These are phyloP conservation scores for Spironucleus salmonicida DNA, from an alignment of 208 protist species.

Conservation along the genomic window DNA sequence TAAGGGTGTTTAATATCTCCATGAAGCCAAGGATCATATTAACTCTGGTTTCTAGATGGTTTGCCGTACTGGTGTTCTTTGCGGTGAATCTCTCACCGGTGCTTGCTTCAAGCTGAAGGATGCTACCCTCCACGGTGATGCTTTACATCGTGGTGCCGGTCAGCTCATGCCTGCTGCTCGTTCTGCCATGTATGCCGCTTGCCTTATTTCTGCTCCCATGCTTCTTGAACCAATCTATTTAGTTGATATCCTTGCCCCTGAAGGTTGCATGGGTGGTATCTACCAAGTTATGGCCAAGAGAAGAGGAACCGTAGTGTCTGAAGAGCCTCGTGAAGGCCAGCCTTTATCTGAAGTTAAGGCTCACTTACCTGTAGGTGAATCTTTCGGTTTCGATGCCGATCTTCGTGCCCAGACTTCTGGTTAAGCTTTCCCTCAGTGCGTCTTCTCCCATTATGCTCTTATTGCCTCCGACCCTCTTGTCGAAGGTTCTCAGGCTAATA, in stretches of 20 bases:
- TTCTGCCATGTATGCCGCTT: conserved; percentile 72
- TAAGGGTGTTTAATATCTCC: conserved; percentile 90
- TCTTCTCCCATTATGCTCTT: conserved; percentile 91
- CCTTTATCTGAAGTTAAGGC: conserved; percentile 83
- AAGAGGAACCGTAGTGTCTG: conserved; percentile 79
- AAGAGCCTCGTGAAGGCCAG: conserved; percentile 76
- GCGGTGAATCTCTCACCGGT: conserved; percentile 82
- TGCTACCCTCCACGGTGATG: conserved; percentile 89
- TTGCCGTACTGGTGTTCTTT: conserved; percentile 65
- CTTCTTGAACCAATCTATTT: conserved; percentile 91
- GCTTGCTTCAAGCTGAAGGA: conserved; percentile 81
- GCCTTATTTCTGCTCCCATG: conserved; percentile 66
- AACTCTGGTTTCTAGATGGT: conserved; percentile 79
- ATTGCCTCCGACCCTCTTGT: conserved; percentile 65
- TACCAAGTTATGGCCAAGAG: conserved; percentile 78
- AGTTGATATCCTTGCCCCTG: conserved; percentile 80
- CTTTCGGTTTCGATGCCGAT: conserved; percentile 87
- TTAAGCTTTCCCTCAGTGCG: conserved; percentile 88
- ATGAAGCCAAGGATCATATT: conserved; percentile 89
- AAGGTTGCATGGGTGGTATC: conserved; percentile 76
- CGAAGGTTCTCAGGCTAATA: conserved; percentile 50
- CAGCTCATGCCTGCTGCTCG: conserved; percentile 88
- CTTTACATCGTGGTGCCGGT: conserved; percentile 87
- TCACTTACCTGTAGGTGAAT: conserved; percentile 91
- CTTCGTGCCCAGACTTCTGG: conserved; percentile 77